Evolutionary conservation across 352 stramenopile genomes (phyloP), one percentile per base, ranked within the genome.

Genomic region (Blastocystis sp.): DNA sequence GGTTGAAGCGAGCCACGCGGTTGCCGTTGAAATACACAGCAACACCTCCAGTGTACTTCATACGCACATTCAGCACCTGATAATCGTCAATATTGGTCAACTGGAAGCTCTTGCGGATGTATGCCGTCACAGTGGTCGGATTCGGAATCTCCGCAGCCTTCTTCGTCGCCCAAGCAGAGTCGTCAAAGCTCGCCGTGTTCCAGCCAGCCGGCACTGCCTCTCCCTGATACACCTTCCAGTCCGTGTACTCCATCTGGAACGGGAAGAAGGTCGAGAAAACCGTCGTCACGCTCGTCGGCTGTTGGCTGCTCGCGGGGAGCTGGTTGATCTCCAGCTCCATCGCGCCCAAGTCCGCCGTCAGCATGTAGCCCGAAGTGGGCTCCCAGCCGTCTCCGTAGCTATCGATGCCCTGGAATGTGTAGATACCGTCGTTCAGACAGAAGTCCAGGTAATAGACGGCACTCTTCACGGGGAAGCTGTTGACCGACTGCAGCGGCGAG

Each of bases 61-160:
- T 29, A 32, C 61, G 27, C 4, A 73, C 38, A 73, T 73, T 73
- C 61, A 73, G 11, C 38, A 73, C 61, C 44, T 73, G 61, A 73
- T 73, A 73, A 40, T 73, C 36, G 44, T 49, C 29, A 18, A 51
- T 49, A 32, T 49, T 29, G 24, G 27, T 9, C 4, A 73, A n/a
- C 4, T 18, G 9, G 32, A 73, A 46, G n/a, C 18, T 32, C 32
- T 51, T 46, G 18, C 61, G 27, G 36, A 73, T 73, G 44, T 73
- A 73, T 7, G 61, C 29, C 9, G 61, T 73, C 14, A 51, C 44
- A 9, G 32, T 7, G n/a, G 4, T 14, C 42, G 29, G 18, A 4
- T 21, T 32, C 4, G n/a, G n/a, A 73, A 73, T 73, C 18, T 51
- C 34, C 21, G 9, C 38, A 51, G 61, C 61, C 38, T 73, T 73